Conservation (phyloP, 495 filamentous ascomycete species). For the Umbilicaria muhlenbergii region DNA sequence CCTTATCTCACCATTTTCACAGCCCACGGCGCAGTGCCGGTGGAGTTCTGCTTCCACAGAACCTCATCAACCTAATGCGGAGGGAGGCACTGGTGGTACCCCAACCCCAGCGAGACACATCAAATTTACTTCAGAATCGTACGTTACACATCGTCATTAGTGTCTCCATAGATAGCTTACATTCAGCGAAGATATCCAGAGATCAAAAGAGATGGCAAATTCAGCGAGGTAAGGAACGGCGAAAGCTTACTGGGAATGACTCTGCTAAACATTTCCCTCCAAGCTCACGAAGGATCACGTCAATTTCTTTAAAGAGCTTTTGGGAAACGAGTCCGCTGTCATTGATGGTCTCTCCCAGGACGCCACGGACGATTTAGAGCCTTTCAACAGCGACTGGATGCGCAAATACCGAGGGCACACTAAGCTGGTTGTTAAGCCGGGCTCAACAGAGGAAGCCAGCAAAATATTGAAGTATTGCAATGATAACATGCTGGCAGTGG, state of each 20-base stretch:
- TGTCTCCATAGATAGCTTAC: not conserved
- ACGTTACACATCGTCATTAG: conserved; percentile 1
- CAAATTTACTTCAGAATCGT: conserved; percentile 67
- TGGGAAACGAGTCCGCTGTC: conserved; percentile 63
- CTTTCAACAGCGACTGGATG: conserved; percentile 98
- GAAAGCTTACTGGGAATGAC: not conserved
- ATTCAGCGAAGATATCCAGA: conserved; percentile 49
- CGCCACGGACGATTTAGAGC: conserved; percentile 63
- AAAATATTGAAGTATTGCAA: conserved; percentile 87
- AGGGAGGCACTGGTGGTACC: conserved; percentile 16
- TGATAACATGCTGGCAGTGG: conserved; percentile 74
- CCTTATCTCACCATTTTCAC: too few species aligned
- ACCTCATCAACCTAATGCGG: conserved; percentile 16
- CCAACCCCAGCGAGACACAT: conserved; percentile 32
- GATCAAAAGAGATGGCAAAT: conserved; percentile 61
- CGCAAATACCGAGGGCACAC: conserved; percentile 91
- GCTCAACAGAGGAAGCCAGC: conserved; percentile 68
- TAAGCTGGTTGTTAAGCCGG: conserved; percentile 72
- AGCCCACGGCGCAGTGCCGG: conserved; percentile 11
- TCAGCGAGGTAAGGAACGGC: conserved; percentile 29
- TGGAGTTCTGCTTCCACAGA: conserved; percentile 27
- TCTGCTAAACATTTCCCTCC: conserved; percentile 1
- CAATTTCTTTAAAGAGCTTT: conserved; percentile 54
- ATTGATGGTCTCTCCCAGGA: conserved; percentile 66
- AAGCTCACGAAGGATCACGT: conserved; percentile 63